Conservation (phyloP, 2,329 filamentous ascomycete genomes). For the Aureobasidium melanogenum region DNA sequence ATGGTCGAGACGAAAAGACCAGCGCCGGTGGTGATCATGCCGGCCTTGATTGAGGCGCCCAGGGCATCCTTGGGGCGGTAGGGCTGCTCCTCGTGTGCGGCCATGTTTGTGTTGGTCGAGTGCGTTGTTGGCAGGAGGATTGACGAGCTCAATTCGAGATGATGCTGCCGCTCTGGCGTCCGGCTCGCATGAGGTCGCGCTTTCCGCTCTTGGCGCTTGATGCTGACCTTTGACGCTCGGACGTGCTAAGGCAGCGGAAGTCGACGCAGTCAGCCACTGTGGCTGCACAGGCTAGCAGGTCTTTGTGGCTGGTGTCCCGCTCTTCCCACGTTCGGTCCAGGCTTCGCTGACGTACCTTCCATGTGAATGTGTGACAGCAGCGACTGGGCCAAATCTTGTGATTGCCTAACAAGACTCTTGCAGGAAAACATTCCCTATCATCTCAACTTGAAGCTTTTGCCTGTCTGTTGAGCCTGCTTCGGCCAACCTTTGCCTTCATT, state of each 20-base stretch:
- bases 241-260: neutral
- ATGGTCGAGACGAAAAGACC: conserved; percentile 68
- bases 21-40: conserved; percentile 54
- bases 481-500: neutral
- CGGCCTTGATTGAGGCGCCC: conserved; percentile 55
- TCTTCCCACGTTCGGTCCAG: neutral
- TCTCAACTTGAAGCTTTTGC: neutral
- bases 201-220: neutral
- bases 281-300: neutral
- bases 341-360: neutral
- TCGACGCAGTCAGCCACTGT: neutral
- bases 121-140: neutral
- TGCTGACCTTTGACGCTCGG: neutral
- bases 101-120: neutral
- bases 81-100: conserved; percentile 26
- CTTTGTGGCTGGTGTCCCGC: neutral
- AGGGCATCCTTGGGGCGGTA: conserved; percentile 73
- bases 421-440: neutral
- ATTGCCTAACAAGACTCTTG: neutral
- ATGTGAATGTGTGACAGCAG: neutral
- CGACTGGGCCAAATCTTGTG: conserved; percentile 4
- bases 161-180: neutral
- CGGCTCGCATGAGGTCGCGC: conserved; percentile 5
- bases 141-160: neutral
- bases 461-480: neutral